Evolutionary conservation across 176 grass and related monocot genomes (phyloP).

Genomic region (Typha latifolia): DNA sequence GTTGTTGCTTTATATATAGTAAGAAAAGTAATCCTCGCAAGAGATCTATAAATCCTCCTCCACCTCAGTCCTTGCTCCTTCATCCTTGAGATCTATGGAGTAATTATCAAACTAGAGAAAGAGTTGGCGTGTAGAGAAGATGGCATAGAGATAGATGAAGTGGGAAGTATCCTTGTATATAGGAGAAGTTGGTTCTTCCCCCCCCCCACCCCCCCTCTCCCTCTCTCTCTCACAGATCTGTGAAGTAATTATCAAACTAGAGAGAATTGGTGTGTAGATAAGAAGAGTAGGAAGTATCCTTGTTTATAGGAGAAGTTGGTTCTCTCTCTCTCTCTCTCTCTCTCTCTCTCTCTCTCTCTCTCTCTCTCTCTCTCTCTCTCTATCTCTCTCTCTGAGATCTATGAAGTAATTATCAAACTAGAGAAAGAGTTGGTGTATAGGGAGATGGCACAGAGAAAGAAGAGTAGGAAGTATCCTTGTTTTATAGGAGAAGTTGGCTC

Average conservation of each 20-base stretch:
- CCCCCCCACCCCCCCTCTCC: background rate
- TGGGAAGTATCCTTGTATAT: background rate
- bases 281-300: background rate
- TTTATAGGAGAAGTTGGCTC: background rate
- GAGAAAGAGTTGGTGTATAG: background rate
- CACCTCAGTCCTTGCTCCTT: background rate
- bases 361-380: background rate
- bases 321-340: background rate
- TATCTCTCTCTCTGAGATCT: background rate
- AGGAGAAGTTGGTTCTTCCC: background rate
- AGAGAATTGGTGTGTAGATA: background rate
- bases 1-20: background rate
- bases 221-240: background rate
- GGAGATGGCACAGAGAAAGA: background rate
- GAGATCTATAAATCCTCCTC: slow-evolving; percentile 1
- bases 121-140: background rate
- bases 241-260: too few relatives aligned
- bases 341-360: background rate
- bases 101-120: too few relatives aligned
- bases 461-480: background rate
- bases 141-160: background rate
- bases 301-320: background rate
- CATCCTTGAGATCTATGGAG: background rate
- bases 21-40: background rate
- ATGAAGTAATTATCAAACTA: too few relatives aligned